Evolutionary conservation across 2,329 filamentous ascomycete species (phyloP), one percentile per base, ranked within the genome.

Genomic region (Trichoderma oligosporum): DNA sequence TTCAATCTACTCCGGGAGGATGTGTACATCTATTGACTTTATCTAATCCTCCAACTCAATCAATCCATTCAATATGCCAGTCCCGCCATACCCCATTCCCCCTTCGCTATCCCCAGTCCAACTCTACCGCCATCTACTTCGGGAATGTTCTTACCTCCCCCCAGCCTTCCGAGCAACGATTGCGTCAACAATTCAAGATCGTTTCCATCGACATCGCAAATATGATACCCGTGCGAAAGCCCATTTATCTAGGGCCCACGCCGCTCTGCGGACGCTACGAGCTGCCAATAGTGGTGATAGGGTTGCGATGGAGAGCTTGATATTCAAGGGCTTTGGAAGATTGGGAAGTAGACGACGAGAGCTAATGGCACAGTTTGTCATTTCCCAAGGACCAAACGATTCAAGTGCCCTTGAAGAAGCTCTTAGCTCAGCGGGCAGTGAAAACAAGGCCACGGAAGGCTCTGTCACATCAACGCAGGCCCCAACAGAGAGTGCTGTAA

Each of bases 91-190:
- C 25, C 56, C 61, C 5, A 60, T 70, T 2, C 66, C 69, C 31
- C 12, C 54, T 6, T 60, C 59, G 35, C 65, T 70, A 14, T 57
- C 64, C 8, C 63, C 67, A 33, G 58, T 67, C n/a, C 65, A 70
- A 62, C 68, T 83, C 45, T 86, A 84, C 67, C 78, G 84, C 56
- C 76, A 82, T 58, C 71, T 86, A 20, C 79, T 86, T 33, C 82
- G 84, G 59, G 82, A 85, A 71, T 73, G 76, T 36, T 78, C 80
- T 25, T 87, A 87, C 65, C 78, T 86, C 2, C 82, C 82, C 1
- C 74, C 74, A 2, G 68, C 78, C 36, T 80, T 79, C 58, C 77
- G 76, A 36, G 67, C 71, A 2, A 76, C 73, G 54, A 70, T 81
- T 53, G 66, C 71, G 44, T 63, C 70, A 6, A 72, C 72, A 31